These are phyloP conservation scores for Phytopythium montanum DNA, from an alignment of 352 stramenopile genomes.

Conservation along the genomic window DNA sequence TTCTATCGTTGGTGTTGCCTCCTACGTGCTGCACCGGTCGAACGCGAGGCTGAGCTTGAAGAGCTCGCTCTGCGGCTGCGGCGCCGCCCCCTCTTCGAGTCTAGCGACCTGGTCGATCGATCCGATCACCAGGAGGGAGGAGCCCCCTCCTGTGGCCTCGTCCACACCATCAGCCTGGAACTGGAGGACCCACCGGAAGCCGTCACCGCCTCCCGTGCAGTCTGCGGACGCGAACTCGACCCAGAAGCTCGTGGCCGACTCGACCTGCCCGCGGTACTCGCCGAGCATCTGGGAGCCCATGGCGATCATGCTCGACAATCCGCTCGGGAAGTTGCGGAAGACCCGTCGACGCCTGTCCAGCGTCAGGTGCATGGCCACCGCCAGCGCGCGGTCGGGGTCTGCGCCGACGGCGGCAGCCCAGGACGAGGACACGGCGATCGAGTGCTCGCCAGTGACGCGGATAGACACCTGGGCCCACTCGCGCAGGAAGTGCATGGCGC, in stretches of 20 bases:
- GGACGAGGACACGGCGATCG: constrained; percentile 14
- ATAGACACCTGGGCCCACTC: constrained; percentile 23
- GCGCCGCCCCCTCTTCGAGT: neutral
- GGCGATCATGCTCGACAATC: constrained; percentile 30
- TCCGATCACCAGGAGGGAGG: neutral
- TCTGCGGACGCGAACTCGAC: constrained; percentile 29
- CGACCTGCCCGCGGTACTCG: constrained; percentile 41
- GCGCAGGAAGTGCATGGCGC: constrained; percentile 27
- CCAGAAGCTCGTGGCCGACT: constrained; percentile 22
- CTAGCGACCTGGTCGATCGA: neutral
- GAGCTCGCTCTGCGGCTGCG: neutral
- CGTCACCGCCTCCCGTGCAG: neutral
- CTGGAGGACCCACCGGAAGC: constrained; percentile 22
- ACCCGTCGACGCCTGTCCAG: constrained; percentile 35
- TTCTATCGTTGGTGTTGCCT: neutral
- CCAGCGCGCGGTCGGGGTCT: neutral
- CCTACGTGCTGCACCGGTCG: neutral
- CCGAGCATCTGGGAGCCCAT: constrained; percentile 29
- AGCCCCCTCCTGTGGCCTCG: neutral
- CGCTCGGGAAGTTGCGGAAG: constrained; percentile 42
- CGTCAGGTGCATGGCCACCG: constrained; percentile 23
- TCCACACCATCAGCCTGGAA: constrained; percentile 9
- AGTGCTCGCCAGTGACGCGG: constrained; percentile 10
- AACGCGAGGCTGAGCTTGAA: neutral
- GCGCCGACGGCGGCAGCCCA: constrained; percentile 8